These are phyloP conservation scores for Umbelopsis isabellina DNA, from an alignment of 192 early-diverging fungal genomes.

Conservation along the genomic window DNA sequence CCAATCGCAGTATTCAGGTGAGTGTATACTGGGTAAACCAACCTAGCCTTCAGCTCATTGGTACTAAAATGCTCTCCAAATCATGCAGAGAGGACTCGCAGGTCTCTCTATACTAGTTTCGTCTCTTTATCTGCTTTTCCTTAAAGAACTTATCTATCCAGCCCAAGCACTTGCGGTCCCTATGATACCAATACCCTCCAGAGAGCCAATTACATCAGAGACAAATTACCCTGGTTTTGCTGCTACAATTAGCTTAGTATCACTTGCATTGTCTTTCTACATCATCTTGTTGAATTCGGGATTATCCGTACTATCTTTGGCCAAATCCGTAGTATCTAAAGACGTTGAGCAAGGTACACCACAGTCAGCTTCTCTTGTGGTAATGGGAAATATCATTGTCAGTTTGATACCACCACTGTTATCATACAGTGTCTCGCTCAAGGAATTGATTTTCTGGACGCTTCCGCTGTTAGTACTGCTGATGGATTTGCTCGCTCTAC, in stretches of 20 bases:
- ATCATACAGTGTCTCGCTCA: slow-evolving; percentile 1
- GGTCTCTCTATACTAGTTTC: slow-evolving; percentile 6
- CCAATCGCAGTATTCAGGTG: slow-evolving; percentile 23
- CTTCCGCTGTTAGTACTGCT: slow-evolving; percentile 19
- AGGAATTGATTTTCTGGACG: slow-evolving; percentile 20
- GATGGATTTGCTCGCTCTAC: slow-evolving; percentile 9
- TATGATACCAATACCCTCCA: slow-evolving; percentile 11
- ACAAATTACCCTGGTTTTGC: slow-evolving; percentile 2
- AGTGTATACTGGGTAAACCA: not conserved
- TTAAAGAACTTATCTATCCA: not conserved
- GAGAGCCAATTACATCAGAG: slow-evolving; percentile 1
- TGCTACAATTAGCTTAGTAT: not conserved
- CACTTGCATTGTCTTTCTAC: slow-evolving; percentile 4
- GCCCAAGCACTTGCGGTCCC: not conserved
- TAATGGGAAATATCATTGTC: not conserved
- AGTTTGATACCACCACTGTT: not conserved
- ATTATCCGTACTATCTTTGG: not conserved
- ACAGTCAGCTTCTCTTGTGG: slow-evolving; percentile 1
- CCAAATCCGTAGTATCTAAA: not conserved
- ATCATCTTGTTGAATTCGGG: not conserved
- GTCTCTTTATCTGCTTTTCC: slow-evolving; percentile 1
- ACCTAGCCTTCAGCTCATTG: not conserved
- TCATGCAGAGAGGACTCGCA: slow-evolving; percentile 8
- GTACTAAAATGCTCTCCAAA: not conserved
- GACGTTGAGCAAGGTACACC: not conserved